Conservation (phyloP, 371 early-diverging fungal genomes). For the Syncephalastrum monosporum region DNA sequence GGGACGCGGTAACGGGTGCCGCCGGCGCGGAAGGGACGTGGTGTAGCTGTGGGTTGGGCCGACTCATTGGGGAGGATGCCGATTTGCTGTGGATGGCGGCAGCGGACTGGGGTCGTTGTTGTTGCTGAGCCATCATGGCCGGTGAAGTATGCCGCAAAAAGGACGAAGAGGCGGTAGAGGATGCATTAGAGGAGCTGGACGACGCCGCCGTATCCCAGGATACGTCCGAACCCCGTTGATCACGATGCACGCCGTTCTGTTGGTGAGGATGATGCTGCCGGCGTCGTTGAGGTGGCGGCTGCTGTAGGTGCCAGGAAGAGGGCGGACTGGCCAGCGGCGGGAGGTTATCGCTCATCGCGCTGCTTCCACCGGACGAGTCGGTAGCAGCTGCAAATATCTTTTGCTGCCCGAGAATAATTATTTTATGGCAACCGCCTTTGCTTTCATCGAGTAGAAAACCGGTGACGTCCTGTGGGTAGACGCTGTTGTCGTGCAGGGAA, state of each 20-base stretch:
- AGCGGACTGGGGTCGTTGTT: no score
- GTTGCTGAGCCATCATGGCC: no score
- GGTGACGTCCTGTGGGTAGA: slow-evolving; percentile 15
- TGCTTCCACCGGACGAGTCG: slow-evolving; percentile 10
- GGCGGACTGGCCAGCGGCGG: not conserved
- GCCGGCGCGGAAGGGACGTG: no score
- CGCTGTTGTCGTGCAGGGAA: not conserved
- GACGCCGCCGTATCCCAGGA: not conserved
- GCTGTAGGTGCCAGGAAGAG: slow-evolving; percentile 4
- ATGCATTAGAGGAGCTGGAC: no score
- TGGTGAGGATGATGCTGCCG: no score
- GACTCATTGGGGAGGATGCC: no score
- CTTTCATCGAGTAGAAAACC: slow-evolving; percentile 1
- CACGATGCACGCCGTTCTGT: no score
- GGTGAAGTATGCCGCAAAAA: no score
- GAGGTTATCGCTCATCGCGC: not conserved
- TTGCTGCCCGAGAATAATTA: slow-evolving; percentile 15
- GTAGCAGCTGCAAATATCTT: not conserved
- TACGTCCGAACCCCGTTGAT: not conserved
- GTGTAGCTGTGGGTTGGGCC: no score
- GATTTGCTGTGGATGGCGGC: no score
- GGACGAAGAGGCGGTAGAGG: no score
- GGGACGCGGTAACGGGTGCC: no score
- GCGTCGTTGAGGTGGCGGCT: not conserved
- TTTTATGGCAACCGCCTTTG: not conserved